phyloP scores from a whole-genome alignment of 768 basidiomycete species.

The Mycena sanguinolenta region DNA sequence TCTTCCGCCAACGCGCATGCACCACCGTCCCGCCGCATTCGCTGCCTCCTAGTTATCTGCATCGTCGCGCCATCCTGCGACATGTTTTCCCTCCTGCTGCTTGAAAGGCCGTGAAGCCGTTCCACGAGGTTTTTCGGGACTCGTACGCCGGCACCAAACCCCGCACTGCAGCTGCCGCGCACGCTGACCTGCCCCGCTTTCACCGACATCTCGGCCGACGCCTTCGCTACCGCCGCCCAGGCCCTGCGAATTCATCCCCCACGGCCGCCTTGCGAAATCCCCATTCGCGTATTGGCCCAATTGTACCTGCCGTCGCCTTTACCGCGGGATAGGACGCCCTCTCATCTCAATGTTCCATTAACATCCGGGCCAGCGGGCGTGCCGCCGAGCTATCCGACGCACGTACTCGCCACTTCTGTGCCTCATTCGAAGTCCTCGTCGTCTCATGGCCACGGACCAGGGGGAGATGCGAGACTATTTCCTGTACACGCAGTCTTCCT shows the following conservation, averaged over 20 bases:
- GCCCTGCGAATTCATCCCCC: conserved; percentile 68
- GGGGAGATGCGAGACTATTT: too few relatives aligned
- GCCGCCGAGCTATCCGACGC: conserved; percentile 48
- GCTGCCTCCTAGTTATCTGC: too few relatives aligned
- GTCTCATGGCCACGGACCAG: conserved; percentile 27
- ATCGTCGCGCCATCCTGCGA: too few relatives aligned
- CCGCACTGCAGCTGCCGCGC: conserved; percentile 55
- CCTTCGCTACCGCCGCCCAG: conserved; percentile 64
- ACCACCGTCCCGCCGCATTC: too few relatives aligned
- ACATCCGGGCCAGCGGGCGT: neutral
- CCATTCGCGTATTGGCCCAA: conserved; percentile 37
- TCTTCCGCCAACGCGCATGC: too few relatives aligned
- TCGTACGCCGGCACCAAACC: too few relatives aligned
- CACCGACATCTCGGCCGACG: conserved; percentile 59
- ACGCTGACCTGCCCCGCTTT: conserved; percentile 66
- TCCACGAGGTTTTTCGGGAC: too few relatives aligned
- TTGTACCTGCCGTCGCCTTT: conserved; percentile 48
- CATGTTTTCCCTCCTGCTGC: too few relatives aligned
- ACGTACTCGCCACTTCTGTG: conserved; percentile 64
- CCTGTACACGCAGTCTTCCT: conserved; percentile 81
- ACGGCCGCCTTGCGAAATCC: conserved; percentile 49
- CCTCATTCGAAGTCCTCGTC: conserved; percentile 35
- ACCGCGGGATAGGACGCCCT: conserved; percentile 47
- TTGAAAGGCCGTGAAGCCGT: too few relatives aligned
- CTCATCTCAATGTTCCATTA: conserved; percentile 44